Percentiles rank a stretch among this genome's conserved stretches.
Conservation (phyloP, 768 basidiomycete genomes). For the Kwoniella sp. region DNA sequence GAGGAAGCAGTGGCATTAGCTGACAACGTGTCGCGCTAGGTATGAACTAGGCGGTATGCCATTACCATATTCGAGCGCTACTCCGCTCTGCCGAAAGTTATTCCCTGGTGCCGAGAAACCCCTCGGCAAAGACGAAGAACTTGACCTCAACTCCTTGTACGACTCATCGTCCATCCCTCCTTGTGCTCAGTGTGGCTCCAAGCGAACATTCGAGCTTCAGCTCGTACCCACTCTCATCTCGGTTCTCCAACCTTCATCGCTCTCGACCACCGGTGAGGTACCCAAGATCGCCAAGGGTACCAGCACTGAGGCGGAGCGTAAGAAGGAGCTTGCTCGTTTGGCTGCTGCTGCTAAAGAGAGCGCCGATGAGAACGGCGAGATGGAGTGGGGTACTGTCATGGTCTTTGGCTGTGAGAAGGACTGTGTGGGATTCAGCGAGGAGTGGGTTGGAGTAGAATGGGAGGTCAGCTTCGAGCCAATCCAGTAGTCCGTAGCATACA, state of each 20-base stretch:
- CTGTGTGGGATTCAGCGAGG: constrained; percentile 60
- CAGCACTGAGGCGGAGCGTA: constrained; percentile 69
- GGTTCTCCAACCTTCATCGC: constrained; percentile 60
- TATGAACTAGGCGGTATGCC: constrained; percentile 87
- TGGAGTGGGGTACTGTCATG: constrained; percentile 95
- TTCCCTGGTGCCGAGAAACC: constrained; percentile 64
- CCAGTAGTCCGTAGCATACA: neutral
- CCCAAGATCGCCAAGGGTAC: constrained; percentile 39
- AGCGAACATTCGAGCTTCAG: constrained; percentile 85
- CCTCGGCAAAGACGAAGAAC: constrained; percentile 41
- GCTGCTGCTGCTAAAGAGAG: constrained; percentile 57
- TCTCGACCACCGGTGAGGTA: constrained; percentile 42
- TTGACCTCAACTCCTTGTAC: constrained; percentile 57
- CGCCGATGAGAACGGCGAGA: constrained; percentile 62
- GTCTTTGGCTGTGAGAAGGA: constrained; percentile 84
- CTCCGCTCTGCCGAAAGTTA: constrained; percentile 69
- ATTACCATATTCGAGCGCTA: constrained; percentile 75
- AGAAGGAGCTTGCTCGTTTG: constrained; percentile 63
- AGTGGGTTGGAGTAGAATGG: constrained; percentile 55
- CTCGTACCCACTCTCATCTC: constrained; percentile 93
- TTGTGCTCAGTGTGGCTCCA: constrained; percentile 69
- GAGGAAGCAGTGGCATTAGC: too few species aligned
- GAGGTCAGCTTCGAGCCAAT: constrained; percentile 25
- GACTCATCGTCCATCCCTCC: constrained; percentile 62
- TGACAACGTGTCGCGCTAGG: constrained; percentile 56